phyloP scores from a whole-genome alignment of 139 green algal species.

The Chlorella sp. region DNA sequence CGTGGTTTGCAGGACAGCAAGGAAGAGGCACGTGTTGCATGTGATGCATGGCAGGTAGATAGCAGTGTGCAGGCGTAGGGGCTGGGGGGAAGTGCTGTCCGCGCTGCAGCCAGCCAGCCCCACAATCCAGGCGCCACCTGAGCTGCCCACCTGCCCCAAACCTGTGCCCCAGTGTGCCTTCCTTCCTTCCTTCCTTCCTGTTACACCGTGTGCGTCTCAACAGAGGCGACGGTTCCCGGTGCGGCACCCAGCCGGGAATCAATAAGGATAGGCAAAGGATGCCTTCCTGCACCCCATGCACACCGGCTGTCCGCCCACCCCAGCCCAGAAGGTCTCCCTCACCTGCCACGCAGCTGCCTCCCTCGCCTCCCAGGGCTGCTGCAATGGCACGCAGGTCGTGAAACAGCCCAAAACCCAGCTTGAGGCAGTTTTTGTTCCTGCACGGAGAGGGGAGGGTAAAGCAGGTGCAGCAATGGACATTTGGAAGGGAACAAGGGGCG shows the following conservation, averaged over 20 bases:
- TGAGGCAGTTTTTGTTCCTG: conserved; percentile 27
- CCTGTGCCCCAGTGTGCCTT: no score
- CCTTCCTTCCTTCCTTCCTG: no score
- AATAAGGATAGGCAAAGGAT: no score
- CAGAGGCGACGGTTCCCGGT: no score
- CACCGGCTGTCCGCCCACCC: no score
- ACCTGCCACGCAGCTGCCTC: conserved; percentile 45
- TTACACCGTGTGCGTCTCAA: no score
- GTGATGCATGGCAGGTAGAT: background rate
- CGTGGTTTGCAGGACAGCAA: background rate
- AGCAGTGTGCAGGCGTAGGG: background rate
- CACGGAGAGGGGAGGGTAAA: background rate
- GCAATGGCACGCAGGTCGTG: conserved; percentile 49
- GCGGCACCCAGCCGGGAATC: no score
- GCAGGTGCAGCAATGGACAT: background rate
- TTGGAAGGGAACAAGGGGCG: background rate
- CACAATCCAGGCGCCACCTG: background rate
- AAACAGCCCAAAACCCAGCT: conserved; percentile 54
- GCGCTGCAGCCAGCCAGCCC: no score
- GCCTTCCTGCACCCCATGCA: no score
- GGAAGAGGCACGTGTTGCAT: background rate
- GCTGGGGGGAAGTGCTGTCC: no score
- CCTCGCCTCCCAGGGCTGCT: conserved; percentile 39
- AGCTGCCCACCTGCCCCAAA: background rate
- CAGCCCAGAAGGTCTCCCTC: background rate